These are phyloP conservation scores for Microsporum audouinii DNA, from an alignment of 2,329 filamentous ascomycete species.

Conservation along the genomic window DNA sequence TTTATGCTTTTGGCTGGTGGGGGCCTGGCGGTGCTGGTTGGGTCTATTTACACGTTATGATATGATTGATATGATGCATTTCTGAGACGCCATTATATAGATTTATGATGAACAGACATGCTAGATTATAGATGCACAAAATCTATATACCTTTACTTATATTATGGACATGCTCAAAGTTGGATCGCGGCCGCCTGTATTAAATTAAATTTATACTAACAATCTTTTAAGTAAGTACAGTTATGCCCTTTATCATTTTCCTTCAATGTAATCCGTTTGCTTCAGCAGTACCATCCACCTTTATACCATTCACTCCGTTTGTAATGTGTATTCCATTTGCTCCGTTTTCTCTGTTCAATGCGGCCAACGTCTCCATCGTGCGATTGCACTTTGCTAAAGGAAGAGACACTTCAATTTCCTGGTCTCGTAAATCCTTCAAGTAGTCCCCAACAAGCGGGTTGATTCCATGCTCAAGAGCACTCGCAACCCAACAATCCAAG, in stretches of 20 bases:
- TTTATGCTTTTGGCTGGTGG: neutral
- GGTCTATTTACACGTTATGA: neutral
- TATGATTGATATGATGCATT: neutral
- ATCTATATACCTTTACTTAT: neutral
- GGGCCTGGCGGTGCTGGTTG: neutral
- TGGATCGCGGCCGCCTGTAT: neutral
- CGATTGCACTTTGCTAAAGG: neutral
- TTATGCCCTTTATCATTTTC: neutral
- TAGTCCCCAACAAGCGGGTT: slow-evolving; percentile 3
- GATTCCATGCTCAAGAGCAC: slow-evolving; percentile 7
- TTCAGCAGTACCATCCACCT: neutral
- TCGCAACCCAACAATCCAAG: slow-evolving; percentile 6
- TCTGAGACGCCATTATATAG: neutral
- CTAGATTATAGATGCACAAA: slow-evolving; percentile 1
- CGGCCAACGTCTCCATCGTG: neutral
- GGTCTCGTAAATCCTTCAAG: neutral
- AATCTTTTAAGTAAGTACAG: neutral
- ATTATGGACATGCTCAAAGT: neutral
- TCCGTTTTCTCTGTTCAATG: neutral
- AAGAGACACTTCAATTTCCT: neutral
- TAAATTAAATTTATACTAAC: neutral
- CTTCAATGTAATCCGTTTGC: neutral
- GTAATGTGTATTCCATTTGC: neutral
- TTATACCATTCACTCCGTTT: neutral
- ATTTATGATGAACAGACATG: neutral